phyloP scores from a whole-genome alignment of 1,284 basidiomycete species.

The Sanghuangporus weigelae region DNA sequence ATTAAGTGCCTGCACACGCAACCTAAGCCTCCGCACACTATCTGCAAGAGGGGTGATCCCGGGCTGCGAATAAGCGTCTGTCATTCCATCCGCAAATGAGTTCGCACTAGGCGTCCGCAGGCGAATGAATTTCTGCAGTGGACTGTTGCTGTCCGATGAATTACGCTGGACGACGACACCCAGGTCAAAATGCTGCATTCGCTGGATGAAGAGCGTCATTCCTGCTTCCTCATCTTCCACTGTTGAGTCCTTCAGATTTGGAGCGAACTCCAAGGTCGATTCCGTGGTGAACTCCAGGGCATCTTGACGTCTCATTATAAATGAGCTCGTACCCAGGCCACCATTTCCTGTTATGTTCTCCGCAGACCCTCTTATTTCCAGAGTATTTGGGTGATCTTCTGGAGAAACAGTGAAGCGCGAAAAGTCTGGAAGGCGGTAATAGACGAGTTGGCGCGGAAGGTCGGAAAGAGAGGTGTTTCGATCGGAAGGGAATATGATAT shows the following conservation, averaged over 20 bases:
- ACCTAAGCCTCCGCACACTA: neutral
- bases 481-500: slow-evolving; percentile 23
- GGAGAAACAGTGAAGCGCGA: slow-evolving; percentile 26
- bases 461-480: slow-evolving; percentile 1
- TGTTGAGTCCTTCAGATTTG: neutral
- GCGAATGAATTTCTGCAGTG: slow-evolving; percentile 10
- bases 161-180: slow-evolving; percentile 10
- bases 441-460: slow-evolving; percentile 27
- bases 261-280: slow-evolving; percentile 11
- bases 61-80: slow-evolving; percentile 14
- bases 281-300: slow-evolving; percentile 19
- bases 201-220: slow-evolving; percentile 19
- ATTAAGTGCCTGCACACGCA: slow-evolving; percentile 18
- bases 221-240: slow-evolving; percentile 20
- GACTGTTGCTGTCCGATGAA: neutral
- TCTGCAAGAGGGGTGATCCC: slow-evolving; percentile 8
- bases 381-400: slow-evolving; percentile 23
- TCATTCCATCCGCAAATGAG: slow-evolving; percentile 12
- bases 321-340: slow-evolving; percentile 18
- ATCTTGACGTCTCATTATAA: slow-evolving; percentile 19
- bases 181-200: slow-evolving; percentile 20
- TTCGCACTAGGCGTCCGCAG: slow-evolving; percentile 16
- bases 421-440: slow-evolving; percentile 27
- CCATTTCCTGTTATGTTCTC: slow-evolving; percentile 26
- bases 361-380: slow-evolving; percentile 24